Base-by-base conservation (phyloP, 345 rosid species). In the Lepidium aucheri region DNA sequence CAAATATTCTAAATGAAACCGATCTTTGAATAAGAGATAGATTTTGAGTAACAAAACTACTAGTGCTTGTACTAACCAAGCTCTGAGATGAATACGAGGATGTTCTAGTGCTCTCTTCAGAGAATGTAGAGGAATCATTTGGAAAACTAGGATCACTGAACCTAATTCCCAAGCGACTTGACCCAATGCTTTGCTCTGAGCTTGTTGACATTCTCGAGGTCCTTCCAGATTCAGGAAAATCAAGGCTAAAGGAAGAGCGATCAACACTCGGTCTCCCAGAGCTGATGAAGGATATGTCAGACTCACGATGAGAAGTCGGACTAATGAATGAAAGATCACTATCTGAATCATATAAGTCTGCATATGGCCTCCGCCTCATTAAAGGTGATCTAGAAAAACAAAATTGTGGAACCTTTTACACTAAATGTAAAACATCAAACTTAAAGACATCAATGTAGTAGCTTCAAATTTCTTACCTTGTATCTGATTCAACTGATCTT, bases 251-350 rank as follows among this genome's bases (percentile, higher is more conserved):
- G 77, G 86, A 83, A 17, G 70, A 32, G 9, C 87, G 83, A 22
- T 89, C 97, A 15, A 82, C 61, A 63, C 96, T 88, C 0, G 90
- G 85, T 72, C 94, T 82, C 24, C 86, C 94, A 1, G 90, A 77
- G 81, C 89, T 87, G 18, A 93, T 96, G 63, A 79, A 90, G 3
- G 94, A 90, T 60, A 90, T 87, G 75, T 86, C 96, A 9, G 86
- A 70, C 7, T 88, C 90, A 51, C 65, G 54, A 67, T 74, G 63
- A 11, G 77, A 60, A 34, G 73, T 20, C 4, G 61, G 61, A 53
- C 68, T 74, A 1, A 74, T 67, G 72, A 86, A 94, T 15, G 99
- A 94, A 60, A 88, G 76, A 47, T 94, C 95, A 0, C 84, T 76
- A 28, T 85, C 95, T 13, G 85, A 30, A 35, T 87, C 97, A 30